Conservation (phyloP, 768 basidiomycete species). For the Gloeophyllum trabeum region DNA sequence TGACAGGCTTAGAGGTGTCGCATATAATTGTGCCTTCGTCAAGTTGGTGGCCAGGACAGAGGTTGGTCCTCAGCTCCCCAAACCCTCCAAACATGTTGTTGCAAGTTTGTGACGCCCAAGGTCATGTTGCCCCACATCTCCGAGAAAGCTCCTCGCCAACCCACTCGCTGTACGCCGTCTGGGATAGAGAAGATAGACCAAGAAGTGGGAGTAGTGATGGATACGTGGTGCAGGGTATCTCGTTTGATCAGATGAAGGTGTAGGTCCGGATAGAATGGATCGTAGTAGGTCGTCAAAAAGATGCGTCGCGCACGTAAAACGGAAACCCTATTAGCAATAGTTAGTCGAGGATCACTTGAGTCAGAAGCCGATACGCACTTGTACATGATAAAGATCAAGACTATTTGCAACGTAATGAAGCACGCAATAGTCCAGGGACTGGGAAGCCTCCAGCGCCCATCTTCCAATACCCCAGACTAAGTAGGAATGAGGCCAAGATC, state of each 20-base stretch:
- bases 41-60: too few species aligned
- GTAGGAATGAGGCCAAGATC: background rate
- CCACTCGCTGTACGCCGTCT: slow-evolving; percentile 26
- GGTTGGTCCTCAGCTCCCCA: slow-evolving; percentile 25
- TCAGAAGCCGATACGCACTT: slow-evolving; percentile 27
- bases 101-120: slow-evolving; percentile 21
- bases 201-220: slow-evolving; percentile 20
- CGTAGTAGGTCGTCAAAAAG: slow-evolving; percentile 69
- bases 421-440: slow-evolving; percentile 23
- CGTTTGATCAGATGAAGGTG: slow-evolving; percentile 36
- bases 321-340: slow-evolving; percentile 27
- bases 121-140: slow-evolving; percentile 28
- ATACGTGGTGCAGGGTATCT: slow-evolving; percentile 25
- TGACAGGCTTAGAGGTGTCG: too few species aligned
- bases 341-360: background rate
- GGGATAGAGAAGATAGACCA: slow-evolving; percentile 26
- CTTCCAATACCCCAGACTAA: slow-evolving; percentile 7
- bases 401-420: slow-evolving; percentile 30
- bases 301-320: slow-evolving; percentile 35
- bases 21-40: too few species aligned
- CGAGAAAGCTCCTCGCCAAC: slow-evolving; percentile 24
- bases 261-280: slow-evolving; percentile 67
- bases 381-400: slow-evolving; percentile 42
- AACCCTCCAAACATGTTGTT: slow-evolving; percentile 30
- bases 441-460: slow-evolving; percentile 7